Conservation (phyloP, 2,329 filamentous ascomycete genomes). For the Alternaria dauci region DNA sequence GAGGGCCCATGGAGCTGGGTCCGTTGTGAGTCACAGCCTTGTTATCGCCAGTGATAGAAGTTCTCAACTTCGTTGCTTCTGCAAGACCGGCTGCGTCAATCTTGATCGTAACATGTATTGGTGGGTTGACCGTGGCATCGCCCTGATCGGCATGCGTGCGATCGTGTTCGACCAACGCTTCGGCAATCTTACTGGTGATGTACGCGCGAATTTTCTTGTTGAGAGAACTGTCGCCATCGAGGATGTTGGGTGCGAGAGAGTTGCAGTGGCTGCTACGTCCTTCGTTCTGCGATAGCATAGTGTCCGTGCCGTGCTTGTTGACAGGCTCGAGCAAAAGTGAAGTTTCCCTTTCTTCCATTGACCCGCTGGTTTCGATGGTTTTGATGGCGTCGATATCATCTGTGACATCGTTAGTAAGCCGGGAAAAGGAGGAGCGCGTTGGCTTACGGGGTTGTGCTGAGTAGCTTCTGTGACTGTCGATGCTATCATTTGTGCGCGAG, state of each 20-base stretch:
- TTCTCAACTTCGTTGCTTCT: background rate
- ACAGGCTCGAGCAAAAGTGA: background rate
- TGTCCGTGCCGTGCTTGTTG: background rate
- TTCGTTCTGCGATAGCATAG: background rate
- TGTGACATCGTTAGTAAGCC: background rate
- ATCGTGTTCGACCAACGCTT: background rate
- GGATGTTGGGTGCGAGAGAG: slow-evolving; percentile 6
- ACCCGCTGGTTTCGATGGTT: background rate
- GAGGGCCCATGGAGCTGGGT: background rate
- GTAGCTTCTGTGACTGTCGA: background rate
- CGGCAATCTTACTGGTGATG: slow-evolving; percentile 17
- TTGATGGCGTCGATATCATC: background rate
- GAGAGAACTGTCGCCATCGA: slow-evolving; percentile 1
- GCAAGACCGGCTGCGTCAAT: background rate
- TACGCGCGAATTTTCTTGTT: slow-evolving; percentile 16
- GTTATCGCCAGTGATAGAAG: background rate
- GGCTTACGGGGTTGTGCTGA: background rate
- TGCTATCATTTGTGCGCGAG: no score
- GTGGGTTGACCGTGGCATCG: background rate
- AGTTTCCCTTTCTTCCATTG: background rate
- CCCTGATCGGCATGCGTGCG: background rate
- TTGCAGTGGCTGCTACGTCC: background rate
- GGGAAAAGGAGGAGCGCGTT: background rate
- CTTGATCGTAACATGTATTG: background rate
- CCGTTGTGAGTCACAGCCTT: background rate